Conservation (phyloP, 768 basidiomycete species). For the Leucocoprinus birnbaumii region DNA sequence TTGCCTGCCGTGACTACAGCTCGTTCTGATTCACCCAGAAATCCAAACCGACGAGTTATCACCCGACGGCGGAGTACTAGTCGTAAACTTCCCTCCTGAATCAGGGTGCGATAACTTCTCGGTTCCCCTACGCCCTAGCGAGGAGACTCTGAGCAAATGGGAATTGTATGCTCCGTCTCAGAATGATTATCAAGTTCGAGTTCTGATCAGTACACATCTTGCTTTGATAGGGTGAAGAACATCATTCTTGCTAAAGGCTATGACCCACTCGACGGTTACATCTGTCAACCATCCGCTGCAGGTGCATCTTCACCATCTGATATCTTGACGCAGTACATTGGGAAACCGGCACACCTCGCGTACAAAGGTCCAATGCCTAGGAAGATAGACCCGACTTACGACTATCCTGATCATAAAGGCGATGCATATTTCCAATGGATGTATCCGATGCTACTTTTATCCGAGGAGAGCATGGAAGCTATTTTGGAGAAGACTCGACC, state of each 20-base stretch:
- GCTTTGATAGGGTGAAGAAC: slow-evolving; percentile 62
- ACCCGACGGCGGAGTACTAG: slow-evolving; percentile 45
- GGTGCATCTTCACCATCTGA: slow-evolving; percentile 42
- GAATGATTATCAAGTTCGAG: no score
- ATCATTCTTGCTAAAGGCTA: slow-evolving; percentile 45
- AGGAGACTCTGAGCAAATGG: slow-evolving; percentile 51
- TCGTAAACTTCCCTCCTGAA: slow-evolving; percentile 57
- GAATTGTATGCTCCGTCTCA: slow-evolving; percentile 40
- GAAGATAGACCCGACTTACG: slow-evolving; percentile 41
- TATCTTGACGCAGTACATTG: slow-evolving; percentile 61
- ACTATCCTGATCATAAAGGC: slow-evolving; percentile 55
- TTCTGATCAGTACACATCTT: no score
- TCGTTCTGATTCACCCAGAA: slow-evolving; percentile 64
- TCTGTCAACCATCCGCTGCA: slow-evolving; percentile 43
- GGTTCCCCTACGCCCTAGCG: slow-evolving; percentile 56
- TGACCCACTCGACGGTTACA: slow-evolving; percentile 58
- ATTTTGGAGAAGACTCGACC: slow-evolving; percentile 46
- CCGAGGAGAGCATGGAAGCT: slow-evolving; percentile 59
- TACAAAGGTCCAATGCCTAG: slow-evolving; percentile 65
- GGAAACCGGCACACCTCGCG: slow-evolving; percentile 56
- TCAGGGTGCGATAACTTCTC: slow-evolving; percentile 56
- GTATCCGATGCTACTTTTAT: slow-evolving; percentile 65
- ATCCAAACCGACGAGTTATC: slow-evolving; percentile 44
- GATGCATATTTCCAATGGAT: slow-evolving; percentile 65
- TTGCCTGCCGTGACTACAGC: no score